Percentiles rank a stretch among this genome's conserved stretches.
These are phyloP conservation scores for Beverwykella pulmonaria DNA, from an alignment of 495 filamentous ascomycete genomes.

Conservation along the genomic window DNA sequence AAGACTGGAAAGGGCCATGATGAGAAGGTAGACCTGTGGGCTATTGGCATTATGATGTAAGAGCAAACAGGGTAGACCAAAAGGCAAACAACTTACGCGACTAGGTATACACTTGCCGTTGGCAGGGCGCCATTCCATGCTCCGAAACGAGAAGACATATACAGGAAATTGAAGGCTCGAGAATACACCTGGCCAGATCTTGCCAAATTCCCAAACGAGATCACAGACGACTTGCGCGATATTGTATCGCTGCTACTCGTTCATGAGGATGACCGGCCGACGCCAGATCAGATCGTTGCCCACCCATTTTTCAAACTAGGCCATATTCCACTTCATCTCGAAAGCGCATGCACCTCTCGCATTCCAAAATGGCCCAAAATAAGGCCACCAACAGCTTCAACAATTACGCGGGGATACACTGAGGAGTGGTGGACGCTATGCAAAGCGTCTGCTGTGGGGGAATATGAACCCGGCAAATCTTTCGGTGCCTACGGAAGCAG, in stretches of 20 bases:
- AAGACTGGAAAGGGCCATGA: slow-evolving; percentile 86
- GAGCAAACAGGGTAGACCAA: slow-evolving; percentile 26
- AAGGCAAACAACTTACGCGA: slow-evolving; percentile 7
- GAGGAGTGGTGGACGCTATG: slow-evolving; percentile 47
- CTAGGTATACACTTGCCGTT: slow-evolving; percentile 47
- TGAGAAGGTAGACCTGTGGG: slow-evolving; percentile 95
- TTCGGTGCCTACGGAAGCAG: slow-evolving; percentile 45
- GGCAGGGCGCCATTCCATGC: slow-evolving; percentile 51
- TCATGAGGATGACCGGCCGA: slow-evolving; percentile 47
- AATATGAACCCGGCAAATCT: slow-evolving; percentile 44
- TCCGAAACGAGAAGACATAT: slow-evolving; percentile 49
- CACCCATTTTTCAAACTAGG: slow-evolving; percentile 50
- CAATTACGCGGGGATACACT: slow-evolving; percentile 45
- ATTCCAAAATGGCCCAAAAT: slow-evolving; percentile 45
- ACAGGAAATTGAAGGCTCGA: slow-evolving; percentile 47
- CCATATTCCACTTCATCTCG: slow-evolving; percentile 44
- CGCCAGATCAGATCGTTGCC: slow-evolving; percentile 48
- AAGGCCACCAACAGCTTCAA: slow-evolving; percentile 43
- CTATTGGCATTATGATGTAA: slow-evolving; percentile 92
- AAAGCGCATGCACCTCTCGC: slow-evolving; percentile 37
- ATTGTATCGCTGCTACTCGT: slow-evolving; percentile 47
- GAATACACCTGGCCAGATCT: slow-evolving; percentile 50
- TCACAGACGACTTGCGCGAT: slow-evolving; percentile 46
- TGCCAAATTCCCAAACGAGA: slow-evolving; percentile 44
- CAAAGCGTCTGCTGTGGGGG: slow-evolving; percentile 47